These are phyloP conservation scores for Oryza brachyantha DNA, from an alignment of 176 grass and related monocot species.

Conservation along the genomic window DNA sequence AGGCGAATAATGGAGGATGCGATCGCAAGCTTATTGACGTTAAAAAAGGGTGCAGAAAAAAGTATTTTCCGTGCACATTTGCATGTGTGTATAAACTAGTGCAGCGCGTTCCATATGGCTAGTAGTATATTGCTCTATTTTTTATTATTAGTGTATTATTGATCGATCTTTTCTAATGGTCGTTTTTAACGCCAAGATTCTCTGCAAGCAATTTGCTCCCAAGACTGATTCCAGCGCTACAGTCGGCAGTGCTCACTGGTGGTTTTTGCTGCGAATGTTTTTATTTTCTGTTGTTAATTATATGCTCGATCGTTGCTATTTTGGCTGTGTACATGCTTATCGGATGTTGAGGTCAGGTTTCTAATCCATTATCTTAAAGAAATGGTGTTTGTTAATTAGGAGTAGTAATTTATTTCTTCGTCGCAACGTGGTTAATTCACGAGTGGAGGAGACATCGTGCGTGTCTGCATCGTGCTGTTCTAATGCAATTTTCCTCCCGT, in stretches of 20 bases:
- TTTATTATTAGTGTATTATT: not conserved
- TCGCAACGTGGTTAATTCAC: not conserved
- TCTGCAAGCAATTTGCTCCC: not conserved
- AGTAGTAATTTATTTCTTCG: not conserved
- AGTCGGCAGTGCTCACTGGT: not conserved
- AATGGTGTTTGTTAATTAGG: too few relatives aligned
- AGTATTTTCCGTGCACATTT: not conserved
- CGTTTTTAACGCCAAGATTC: constrained; percentile 1
- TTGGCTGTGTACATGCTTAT: too few relatives aligned
- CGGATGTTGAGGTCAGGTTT: too few relatives aligned
- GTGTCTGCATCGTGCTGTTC: not conserved
- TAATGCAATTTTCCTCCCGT: not conserved
- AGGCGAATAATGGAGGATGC: too few relatives aligned
- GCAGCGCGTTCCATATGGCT: not conserved
- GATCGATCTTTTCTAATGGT: not conserved
- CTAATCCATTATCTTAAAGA: too few relatives aligned
- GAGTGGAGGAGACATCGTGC: not conserved
- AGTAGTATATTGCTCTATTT: too few relatives aligned
- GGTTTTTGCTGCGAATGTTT: not conserved
- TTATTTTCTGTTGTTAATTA: not conserved
- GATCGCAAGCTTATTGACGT: too few relatives aligned
- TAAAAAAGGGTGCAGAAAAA: constrained; percentile 9
- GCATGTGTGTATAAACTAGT: not conserved
- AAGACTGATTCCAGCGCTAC: not conserved
- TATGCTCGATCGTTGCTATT: too few relatives aligned